phyloP scores from a whole-genome alignment of 2,329 filamentous ascomycete genomes.

The Claviceps citrina region DNA sequence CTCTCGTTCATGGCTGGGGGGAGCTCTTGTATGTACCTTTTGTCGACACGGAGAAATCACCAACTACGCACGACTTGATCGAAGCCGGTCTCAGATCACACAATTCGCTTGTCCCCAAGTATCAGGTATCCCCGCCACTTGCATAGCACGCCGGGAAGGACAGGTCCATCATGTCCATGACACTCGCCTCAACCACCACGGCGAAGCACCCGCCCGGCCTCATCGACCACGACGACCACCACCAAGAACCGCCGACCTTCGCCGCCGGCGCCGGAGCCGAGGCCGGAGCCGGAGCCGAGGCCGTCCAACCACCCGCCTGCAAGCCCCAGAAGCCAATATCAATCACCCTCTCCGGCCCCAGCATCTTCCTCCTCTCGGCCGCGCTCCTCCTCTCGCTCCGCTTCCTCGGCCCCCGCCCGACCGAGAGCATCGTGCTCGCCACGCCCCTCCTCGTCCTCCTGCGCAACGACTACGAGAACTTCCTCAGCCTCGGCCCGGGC shows the following conservation, averaged over 20 bases:
- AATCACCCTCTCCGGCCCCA: conserved; percentile 35
- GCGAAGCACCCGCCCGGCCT: no score
- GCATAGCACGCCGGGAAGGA: no score
- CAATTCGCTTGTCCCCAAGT: no score
- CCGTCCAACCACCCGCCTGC: background rate
- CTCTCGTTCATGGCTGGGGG: no score
- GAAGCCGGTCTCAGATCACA: no score
- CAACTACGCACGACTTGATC: no score
- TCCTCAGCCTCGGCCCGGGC: conserved; percentile 62
- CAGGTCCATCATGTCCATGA: conserved; percentile 4
- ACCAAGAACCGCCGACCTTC: background rate
- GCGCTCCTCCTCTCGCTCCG: conserved; percentile 37
- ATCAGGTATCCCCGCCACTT: no score
- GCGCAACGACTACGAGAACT: conserved; percentile 59
- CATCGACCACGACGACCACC: background rate
- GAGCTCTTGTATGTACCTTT: no score
- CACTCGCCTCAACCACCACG: conserved; percentile 1
- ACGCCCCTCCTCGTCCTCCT: conserved; percentile 35
- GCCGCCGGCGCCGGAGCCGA: no score
- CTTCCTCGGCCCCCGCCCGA: conserved; percentile 30
- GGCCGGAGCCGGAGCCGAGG: no score
- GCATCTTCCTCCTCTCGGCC: conserved; percentile 30
- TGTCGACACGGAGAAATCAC: no score
- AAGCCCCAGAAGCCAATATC: conserved; percentile 33
- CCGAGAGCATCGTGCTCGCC: conserved; percentile 34